Conservation (phyloP, 495 filamentous ascomycete species). For the Stereocaulon alpinum region DNA sequence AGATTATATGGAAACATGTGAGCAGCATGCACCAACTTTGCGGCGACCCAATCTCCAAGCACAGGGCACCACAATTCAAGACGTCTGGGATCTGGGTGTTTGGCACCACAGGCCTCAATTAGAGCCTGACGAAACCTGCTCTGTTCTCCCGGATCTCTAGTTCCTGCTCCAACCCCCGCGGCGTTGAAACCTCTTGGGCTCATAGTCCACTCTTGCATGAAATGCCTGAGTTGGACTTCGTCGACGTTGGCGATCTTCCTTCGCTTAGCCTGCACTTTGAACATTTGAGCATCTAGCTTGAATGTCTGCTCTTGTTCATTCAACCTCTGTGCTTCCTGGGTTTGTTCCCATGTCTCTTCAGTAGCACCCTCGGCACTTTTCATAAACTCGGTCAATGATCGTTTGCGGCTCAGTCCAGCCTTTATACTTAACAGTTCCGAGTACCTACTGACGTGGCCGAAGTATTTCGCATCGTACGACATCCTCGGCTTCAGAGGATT, state of each 20-base stretch:
- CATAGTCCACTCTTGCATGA: not conserved
- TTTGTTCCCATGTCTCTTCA: not conserved
- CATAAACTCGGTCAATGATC: too few species aligned
- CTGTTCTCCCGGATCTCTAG: not conserved
- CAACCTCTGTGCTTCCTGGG: not conserved
- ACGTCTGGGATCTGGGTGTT: not conserved
- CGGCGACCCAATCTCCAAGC: not conserved
- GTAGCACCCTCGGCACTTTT: too few species aligned
- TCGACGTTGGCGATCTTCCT: not conserved
- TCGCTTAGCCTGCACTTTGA: not conserved
- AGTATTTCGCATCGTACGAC: too few species aligned
- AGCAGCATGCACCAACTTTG: not conserved
- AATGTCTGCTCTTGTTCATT: not conserved
- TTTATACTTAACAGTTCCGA: too few species aligned
- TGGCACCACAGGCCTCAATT: not conserved
- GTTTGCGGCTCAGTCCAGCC: too few species aligned
- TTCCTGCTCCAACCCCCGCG: not conserved
- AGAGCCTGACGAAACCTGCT: not conserved
- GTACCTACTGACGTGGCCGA: too few species aligned
- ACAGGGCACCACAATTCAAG: slow-evolving; percentile 18
- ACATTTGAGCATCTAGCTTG: not conserved
- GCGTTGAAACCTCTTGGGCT: not conserved
- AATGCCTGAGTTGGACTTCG: not conserved
- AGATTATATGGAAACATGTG: slow-evolving; percentile 14
- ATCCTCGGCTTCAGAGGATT: too few species aligned